A percentile compares a stretch with the other conserved stretches of the same genome.
phyloP scores from a whole-genome alignment of 106 monocot genomes.

The Acorus gramineus region DNA sequence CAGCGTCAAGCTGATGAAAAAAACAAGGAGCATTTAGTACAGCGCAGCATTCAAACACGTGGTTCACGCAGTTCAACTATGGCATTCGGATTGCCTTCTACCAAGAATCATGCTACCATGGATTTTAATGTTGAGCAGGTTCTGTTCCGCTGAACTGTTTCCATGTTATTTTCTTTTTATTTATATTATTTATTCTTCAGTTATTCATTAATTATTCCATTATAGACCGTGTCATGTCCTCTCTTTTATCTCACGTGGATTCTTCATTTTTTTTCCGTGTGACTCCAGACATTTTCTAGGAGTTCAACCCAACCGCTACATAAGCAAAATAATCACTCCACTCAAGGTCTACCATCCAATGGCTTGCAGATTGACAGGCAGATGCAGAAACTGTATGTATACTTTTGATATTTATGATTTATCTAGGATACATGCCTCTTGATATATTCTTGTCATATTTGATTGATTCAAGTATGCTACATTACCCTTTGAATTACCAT shows the following conservation, averaged over 20 bases:
- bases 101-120: constrained; percentile 21
- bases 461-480: no score
- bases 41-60: constrained; percentile 18
- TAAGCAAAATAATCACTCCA: constrained; percentile 28
- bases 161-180: background rate
- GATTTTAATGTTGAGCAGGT: constrained; percentile 48
- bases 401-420: background rate
- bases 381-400: constrained; percentile 51
- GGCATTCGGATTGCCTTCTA: background rate
- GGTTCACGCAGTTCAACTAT: constrained; percentile 12
- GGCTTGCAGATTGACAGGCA: constrained; percentile 26
- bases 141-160: background rate
- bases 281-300: constrained; percentile 28
- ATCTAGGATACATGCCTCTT: background rate
- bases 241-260: background rate
- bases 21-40: constrained; percentile 33
- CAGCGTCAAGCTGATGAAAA: constrained; percentile 54
- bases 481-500: no score
- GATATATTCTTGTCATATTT: no score
- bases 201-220: background rate
- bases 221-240: no score
- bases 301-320: constrained; percentile 17
- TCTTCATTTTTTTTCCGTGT: background rate
- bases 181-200: background rate
- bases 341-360: constrained; percentile 21